phyloP scores from a whole-genome alignment of 768 basidiomycete genomes.

The Sporobolomyces pararoseus region DNA sequence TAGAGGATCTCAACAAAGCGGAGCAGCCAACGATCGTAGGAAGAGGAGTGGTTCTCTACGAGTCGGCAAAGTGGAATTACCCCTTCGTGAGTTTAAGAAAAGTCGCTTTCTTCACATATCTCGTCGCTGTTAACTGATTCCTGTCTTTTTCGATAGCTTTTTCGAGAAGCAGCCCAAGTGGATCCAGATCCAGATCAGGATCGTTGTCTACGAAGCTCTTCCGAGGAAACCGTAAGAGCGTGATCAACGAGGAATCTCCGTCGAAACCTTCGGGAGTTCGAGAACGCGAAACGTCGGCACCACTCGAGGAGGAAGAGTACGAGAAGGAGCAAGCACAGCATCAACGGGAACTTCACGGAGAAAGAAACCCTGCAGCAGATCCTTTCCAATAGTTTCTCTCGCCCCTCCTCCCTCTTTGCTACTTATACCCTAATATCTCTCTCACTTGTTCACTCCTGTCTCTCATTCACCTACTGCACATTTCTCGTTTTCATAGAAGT shows the following conservation, averaged over 20 bases:
- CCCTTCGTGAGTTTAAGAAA: conserved; percentile 4
- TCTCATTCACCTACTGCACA: background rate
- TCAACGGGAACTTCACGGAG: background rate
- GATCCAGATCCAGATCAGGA: background rate
- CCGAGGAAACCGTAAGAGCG: conserved; percentile 19
- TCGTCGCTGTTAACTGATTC: background rate
- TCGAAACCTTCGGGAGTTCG: background rate
- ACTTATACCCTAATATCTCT: background rate
- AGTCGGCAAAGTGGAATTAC: conserved; percentile 11
- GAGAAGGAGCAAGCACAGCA: conserved; percentile 7
- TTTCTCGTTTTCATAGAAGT: conserved; percentile 7
- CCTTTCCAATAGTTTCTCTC: background rate
- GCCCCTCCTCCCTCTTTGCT: background rate
- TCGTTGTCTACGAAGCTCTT: conserved; percentile 14
- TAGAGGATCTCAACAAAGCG: conserved; percentile 14
- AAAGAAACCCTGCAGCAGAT: background rate
- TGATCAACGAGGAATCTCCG: conserved; percentile 10
- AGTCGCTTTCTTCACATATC: background rate
- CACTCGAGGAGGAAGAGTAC: background rate
- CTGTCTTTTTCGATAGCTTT: conserved; percentile 2
- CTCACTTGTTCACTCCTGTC: background rate
- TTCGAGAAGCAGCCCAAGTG: background rate
- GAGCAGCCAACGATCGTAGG: conserved; percentile 12
- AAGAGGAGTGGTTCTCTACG: conserved; percentile 11
- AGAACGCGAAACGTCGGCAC: background rate